A percentile compares a stretch with the other conserved stretches of the same genome.
These are phyloP conservation scores for Penicillium sp. DNA, from an alignment of 2,329 filamentous ascomycete genomes.

Conservation along the genomic window DNA sequence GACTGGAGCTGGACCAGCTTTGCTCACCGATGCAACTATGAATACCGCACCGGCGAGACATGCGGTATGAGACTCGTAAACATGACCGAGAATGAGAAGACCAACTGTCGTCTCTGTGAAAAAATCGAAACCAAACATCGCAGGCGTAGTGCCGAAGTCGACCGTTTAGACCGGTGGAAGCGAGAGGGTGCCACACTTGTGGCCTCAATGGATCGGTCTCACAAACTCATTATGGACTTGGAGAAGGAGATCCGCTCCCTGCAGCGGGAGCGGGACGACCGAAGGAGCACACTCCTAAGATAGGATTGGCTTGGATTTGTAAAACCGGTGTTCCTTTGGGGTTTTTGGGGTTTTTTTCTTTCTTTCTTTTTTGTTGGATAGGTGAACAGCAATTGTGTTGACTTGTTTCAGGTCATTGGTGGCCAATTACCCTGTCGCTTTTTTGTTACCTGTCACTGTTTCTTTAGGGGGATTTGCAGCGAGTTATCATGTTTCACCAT, in stretches of 20 bases:
- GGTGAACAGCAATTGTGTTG: conserved; percentile 22
- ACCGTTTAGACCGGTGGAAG: conserved; percentile 75
- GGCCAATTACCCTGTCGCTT: conserved; percentile 16
- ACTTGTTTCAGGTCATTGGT: conserved; percentile 10
- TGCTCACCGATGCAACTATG: conserved; percentile 86
- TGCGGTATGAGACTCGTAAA: conserved; percentile 91
- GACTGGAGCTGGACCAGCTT: conserved; percentile 96
- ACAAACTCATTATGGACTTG: conserved; percentile 70
- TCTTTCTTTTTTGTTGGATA: conserved; percentile 5
- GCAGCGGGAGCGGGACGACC: conserved; percentile 54
- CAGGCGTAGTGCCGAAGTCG: conserved; percentile 69
- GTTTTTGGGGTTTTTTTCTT: conserved; percentile 6
- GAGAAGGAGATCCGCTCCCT: conserved; percentile 68
- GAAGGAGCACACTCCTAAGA: conserved; percentile 34
- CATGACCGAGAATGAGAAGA: conserved; percentile 62
- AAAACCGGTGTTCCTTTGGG: conserved; percentile 13
- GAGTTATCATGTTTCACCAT: conserved; percentile 32
- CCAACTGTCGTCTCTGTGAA: conserved; percentile 80
- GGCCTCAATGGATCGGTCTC: conserved; percentile 65
- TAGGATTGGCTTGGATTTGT: conserved; percentile 13
- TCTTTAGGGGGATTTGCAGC: conserved; percentile 21
- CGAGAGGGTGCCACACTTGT: conserved; percentile 63
- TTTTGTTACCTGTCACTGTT: conserved; percentile 19
- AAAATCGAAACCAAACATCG: conserved; percentile 84
- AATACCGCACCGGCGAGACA: conserved; percentile 94